Evolutionary conservation across 129 eudicot species (phyloP).

Genomic region (Cynara cardunculus): DNA sequence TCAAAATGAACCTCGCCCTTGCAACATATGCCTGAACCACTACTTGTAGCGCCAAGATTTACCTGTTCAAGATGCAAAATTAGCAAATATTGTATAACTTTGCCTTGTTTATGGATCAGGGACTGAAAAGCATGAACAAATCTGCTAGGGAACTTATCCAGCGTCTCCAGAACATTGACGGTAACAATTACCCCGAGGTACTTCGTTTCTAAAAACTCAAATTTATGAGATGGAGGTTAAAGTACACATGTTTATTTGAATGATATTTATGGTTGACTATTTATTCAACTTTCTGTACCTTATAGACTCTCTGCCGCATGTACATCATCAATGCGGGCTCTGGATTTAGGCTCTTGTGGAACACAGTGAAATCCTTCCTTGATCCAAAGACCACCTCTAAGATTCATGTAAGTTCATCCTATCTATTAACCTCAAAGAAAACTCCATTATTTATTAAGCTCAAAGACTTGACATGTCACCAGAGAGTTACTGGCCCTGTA

Average conservation of each 20-base stretch:
- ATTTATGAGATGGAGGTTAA: background rate
- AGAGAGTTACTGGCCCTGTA: background rate
- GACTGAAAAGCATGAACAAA: slow-evolving; percentile 83
- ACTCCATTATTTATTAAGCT: background rate
- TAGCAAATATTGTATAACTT: background rate
- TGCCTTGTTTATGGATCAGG: slow-evolving; percentile 44
- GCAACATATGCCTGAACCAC: background rate
- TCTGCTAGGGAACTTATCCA: slow-evolving; percentile 88
- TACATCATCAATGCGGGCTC: slow-evolving; percentile 97
- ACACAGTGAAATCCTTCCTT: slow-evolving; percentile 88
- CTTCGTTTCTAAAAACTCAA: background rate
- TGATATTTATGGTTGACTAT: background rate
- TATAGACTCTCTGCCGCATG: slow-evolving; percentile 84
- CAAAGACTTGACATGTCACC: background rate
- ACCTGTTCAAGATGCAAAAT: background rate
- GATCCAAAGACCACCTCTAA: slow-evolving; percentile 96
- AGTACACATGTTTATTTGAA: background rate
- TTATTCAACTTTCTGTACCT: background rate
- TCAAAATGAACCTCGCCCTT: background rate
- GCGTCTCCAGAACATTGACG: slow-evolving; percentile 80
- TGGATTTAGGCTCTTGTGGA: slow-evolving; percentile 96
- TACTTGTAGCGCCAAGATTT: background rate
- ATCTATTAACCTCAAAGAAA: background rate
- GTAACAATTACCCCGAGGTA: slow-evolving; percentile 97
- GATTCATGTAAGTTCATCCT: slow-evolving; percentile 65